These are phyloP conservation scores for Komagataella kurtzmanii DNA, from an alignment of 805 yeast genomes.

Conservation along the genomic window DNA sequence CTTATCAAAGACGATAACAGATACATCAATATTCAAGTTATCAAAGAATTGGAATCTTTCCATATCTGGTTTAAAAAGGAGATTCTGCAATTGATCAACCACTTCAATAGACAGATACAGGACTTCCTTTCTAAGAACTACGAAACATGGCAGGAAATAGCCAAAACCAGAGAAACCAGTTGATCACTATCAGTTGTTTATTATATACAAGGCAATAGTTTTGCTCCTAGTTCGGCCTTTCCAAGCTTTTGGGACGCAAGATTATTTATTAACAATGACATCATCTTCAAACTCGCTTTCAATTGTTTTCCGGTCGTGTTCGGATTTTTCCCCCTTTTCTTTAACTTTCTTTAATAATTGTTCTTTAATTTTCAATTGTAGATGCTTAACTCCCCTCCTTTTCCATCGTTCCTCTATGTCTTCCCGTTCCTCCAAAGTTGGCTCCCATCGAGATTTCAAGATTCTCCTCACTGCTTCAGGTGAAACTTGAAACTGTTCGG, in stretches of 20 bases:
- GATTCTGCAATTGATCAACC: conserved; percentile 8
- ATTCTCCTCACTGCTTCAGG: conserved; percentile 79
- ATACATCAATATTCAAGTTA: conserved; percentile 11
- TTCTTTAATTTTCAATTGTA: background rate
- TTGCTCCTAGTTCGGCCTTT: background rate
- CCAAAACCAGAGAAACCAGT: background rate
- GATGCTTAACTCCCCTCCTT: conserved; percentile 25
- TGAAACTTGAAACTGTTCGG: conserved; percentile 52
- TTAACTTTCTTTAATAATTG: background rate
- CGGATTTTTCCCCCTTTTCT: background rate
- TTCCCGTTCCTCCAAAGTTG: conserved; percentile 39
- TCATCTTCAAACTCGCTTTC: background rate
- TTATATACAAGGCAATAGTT: background rate
- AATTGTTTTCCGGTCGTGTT: background rate
- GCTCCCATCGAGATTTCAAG: conserved; percentile 64
- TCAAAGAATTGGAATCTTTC: conserved; percentile 13
- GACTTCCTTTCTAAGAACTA: conserved; percentile 11
- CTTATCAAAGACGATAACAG: conserved; percentile 13
- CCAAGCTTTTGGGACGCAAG: background rate
- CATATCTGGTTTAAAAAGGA: conserved; percentile 18
- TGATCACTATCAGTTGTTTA: background rate
- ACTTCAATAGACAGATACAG: conserved; percentile 11
- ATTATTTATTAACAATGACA: background rate
- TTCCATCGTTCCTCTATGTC: conserved; percentile 37
- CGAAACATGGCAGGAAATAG: conserved; percentile 15